A percentile compares a stretch with the other conserved stretches of the same genome.
Conservation (phyloP, 306 rosid genomes). For the Malus domestica region DNA sequence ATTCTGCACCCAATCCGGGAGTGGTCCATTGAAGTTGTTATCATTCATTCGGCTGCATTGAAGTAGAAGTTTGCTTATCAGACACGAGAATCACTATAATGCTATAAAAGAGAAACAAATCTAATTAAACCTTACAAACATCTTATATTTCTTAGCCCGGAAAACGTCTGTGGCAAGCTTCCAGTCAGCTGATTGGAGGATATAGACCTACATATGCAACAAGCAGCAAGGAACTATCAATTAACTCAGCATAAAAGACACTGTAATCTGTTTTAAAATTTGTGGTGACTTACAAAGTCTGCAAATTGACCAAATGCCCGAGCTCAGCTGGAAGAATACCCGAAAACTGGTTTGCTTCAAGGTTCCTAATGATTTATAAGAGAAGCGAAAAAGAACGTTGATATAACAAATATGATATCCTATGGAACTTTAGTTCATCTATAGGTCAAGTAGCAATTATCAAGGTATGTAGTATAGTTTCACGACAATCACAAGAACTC, state of each 20-base stretch:
- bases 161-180: conserved; percentile 12
- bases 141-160: neutral
- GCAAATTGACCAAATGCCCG: conserved; percentile 18
- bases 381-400: neutral
- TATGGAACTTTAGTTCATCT: neutral
- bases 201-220: conserved; percentile 8
- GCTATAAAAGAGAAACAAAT: neutral
- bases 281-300: neutral
- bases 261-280: neutral
- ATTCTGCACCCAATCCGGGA: conserved; percentile 11
- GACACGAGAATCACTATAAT: neutral
- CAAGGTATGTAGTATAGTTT: neutral
- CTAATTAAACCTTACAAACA: conserved; percentile 11
- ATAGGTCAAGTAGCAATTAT: neutral
- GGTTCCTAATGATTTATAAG: conserved; percentile 5
- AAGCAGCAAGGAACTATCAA: neutral
- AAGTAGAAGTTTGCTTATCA: neutral
- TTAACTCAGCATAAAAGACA: neutral
- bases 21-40: conserved; percentile 9
- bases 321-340: conserved; percentile 29
- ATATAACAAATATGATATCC: neutral
- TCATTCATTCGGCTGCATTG: conserved; percentile 17
- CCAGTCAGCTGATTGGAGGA: conserved; percentile 21
- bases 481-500: neutral
- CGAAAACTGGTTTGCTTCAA: conserved; percentile 31